Percentiles rank a stretch among this genome's conserved stretches.
Conservation (phyloP, 2,329 filamentous ascomycete species). For the Ophiocordyceps australis region DNA sequence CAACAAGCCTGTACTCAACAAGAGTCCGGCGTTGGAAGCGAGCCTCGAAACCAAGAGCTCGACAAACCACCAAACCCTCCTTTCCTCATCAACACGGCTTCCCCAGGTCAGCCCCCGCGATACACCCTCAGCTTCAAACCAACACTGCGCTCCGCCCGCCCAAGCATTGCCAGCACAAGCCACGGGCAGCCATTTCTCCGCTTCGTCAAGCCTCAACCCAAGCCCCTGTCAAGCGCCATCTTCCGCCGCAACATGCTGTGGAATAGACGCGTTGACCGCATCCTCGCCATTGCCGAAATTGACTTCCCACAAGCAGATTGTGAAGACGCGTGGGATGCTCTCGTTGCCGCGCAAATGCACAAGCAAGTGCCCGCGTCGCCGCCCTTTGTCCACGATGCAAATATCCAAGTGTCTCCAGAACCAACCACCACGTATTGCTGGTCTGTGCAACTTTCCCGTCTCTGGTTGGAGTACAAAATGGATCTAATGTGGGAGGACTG, state of each 20-base stretch:
- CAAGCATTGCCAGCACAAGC: slow-evolving; percentile 32
- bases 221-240: slow-evolving; percentile 37
- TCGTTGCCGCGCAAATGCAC: slow-evolving; percentile 12
- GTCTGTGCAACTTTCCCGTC: slow-evolving; percentile 10
- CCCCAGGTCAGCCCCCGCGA: slow-evolving; percentile 17
- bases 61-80: slow-evolving; percentile 7
- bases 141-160: slow-evolving; percentile 31
- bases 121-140: slow-evolving; percentile 30
- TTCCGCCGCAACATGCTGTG: slow-evolving; percentile 27
- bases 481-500: slow-evolving; percentile 16
- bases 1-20: too few species aligned
- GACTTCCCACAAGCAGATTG: slow-evolving; percentile 8
- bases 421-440: slow-evolving; percentile 8
- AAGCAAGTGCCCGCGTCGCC: not conserved
- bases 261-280: slow-evolving; percentile 18
- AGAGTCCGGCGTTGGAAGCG: slow-evolving; percentile 6
- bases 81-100: slow-evolving; percentile 14
- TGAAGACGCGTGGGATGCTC: slow-evolving; percentile 31
- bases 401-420: not conserved
- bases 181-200: slow-evolving; percentile 46
- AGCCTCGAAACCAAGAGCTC: slow-evolving; percentile 4
- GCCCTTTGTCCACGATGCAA: too few species aligned
- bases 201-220: slow-evolving; percentile 45
- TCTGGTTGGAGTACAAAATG: slow-evolving; percentile 14
- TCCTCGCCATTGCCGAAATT: slow-evolving; percentile 21